phyloP scores from a whole-genome alignment of 169 alveolate species.

The Sarcocystis neurona region DNA sequence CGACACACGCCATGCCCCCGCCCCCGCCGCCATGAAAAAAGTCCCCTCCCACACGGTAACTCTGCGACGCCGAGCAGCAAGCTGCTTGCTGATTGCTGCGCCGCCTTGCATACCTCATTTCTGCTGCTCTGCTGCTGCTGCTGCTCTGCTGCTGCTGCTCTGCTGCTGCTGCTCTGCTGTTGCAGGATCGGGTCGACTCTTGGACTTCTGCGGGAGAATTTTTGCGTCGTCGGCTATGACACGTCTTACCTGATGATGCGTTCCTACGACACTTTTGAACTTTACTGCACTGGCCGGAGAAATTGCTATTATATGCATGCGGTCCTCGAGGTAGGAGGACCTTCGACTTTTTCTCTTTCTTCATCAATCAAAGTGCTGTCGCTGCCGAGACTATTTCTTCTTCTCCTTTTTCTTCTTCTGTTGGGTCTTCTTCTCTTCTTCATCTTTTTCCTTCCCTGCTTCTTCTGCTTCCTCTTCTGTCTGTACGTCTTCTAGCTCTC shows the following conservation, averaged over 20 bases:
- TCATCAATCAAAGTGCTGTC: too few species aligned
- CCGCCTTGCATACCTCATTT: too few species aligned
- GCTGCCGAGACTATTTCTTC: too few species aligned
- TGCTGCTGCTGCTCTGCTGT: not conserved
- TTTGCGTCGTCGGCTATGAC: constrained; percentile 9
- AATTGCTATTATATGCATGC: constrained; percentile 20
- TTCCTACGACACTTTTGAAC: constrained; percentile 3
- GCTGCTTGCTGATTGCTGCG: too few species aligned
- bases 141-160: not conserved
- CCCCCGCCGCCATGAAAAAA: not conserved
- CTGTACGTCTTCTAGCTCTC: not conserved
- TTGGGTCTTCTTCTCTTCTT: not conserved
- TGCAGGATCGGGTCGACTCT: constrained; percentile 18
- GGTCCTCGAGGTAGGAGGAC: not conserved
- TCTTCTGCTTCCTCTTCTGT: not conserved
- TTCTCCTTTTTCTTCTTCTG: not conserved
- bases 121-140: too few species aligned
- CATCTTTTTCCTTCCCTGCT: not conserved
- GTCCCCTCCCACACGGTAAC: too few species aligned
- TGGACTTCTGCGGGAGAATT: not conserved
- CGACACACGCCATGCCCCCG: not conserved
- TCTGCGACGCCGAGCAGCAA: too few species aligned
- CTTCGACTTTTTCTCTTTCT: too few species aligned
- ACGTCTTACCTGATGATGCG: constrained; percentile 20
- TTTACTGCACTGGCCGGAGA: constrained; percentile 23